Evolutionary conservation across 2,329 filamentous ascomycete genomes (phyloP).

Genomic region (Microdochium nivale): DNA sequence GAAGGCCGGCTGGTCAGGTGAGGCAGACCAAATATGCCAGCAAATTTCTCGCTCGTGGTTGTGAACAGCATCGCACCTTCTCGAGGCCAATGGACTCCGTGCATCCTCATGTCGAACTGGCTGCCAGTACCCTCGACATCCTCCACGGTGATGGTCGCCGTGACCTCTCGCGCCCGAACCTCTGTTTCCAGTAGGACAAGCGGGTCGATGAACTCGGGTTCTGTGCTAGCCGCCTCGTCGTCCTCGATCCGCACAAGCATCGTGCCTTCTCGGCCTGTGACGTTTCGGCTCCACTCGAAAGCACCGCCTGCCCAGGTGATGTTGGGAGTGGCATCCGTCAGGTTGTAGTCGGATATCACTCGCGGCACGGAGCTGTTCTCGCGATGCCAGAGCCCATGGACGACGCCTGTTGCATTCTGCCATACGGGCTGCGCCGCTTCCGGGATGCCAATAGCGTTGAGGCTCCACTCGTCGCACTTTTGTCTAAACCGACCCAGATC

Average conservation of each 20-base stretch:
- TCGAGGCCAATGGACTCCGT: conserved; percentile 80
- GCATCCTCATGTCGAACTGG: conserved; percentile 70
- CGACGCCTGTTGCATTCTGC: conserved; percentile 67
- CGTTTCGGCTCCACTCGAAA: conserved; percentile 65
- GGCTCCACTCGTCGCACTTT: conserved; percentile 53
- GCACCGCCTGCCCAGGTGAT: conserved; percentile 55
- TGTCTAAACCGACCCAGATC: conserved; percentile 59
- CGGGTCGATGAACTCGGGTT: conserved; percentile 30
- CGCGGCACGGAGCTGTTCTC: conserved; percentile 37
- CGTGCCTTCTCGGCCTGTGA: conserved; percentile 64
- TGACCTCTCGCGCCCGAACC: conserved; percentile 58
- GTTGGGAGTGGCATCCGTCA: conserved; percentile 54
- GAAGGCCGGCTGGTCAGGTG: conserved; percentile 60
- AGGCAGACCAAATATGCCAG: conserved; percentile 83
- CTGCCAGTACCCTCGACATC: conserved; percentile 62
- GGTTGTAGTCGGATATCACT: conserved; percentile 47
- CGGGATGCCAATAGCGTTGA: conserved; percentile 35
- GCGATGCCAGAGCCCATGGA: conserved; percentile 69
- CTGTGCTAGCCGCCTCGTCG: conserved; percentile 30
- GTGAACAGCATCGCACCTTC: conserved; percentile 73
- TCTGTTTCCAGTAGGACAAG: conserved; percentile 29
- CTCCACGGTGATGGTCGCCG: conserved; percentile 62
- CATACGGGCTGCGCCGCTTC: conserved; percentile 47
- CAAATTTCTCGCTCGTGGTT: conserved; percentile 88
- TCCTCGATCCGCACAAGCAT: conserved; percentile 62